Evolutionary conservation across 108 stramenopile species (phyloP).

Genomic region (Conticribra guillardii): DNA sequence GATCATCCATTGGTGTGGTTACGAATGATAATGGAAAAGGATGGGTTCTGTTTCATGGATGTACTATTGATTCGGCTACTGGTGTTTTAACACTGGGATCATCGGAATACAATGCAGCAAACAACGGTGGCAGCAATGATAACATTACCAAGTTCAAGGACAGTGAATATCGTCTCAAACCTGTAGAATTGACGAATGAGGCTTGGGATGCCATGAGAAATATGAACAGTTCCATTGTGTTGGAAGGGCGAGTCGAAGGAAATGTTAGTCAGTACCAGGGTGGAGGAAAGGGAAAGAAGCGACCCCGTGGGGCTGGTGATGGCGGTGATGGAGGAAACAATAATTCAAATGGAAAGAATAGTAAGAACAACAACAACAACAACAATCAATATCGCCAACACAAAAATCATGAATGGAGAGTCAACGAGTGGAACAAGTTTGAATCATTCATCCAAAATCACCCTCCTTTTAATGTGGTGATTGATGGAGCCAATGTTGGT

Average conservation of each 20-base stretch:
- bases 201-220: constrained; percentile 70
- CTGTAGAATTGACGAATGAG: constrained; percentile 56
- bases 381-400: background rate
- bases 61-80: constrained; percentile 59
- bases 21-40: constrained; percentile 33
- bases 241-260: constrained; percentile 63
- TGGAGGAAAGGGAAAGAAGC: constrained; percentile 85
- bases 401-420: constrained; percentile 28
- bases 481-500: constrained; percentile 99
- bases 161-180: constrained; percentile 43
- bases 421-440: constrained; percentile 46
- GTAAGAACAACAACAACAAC: constrained; percentile 9
- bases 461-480: constrained; percentile 66
- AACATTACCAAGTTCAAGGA: background rate
- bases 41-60: constrained; percentile 57
- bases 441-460: constrained; percentile 37
- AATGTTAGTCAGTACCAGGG: constrained; percentile 73
- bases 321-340: constrained; percentile 5
- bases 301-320: constrained; percentile 31
- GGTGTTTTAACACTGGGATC: constrained; percentile 60
- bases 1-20: constrained; percentile 18
- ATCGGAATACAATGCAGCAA: constrained; percentile 36
- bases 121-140: background rate
- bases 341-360: background rate
- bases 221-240: constrained; percentile 84